These are phyloP conservation scores for Xylariaceae sp. DNA, from an alignment of 2,329 filamentous ascomycete species.

Conservation along the genomic window DNA sequence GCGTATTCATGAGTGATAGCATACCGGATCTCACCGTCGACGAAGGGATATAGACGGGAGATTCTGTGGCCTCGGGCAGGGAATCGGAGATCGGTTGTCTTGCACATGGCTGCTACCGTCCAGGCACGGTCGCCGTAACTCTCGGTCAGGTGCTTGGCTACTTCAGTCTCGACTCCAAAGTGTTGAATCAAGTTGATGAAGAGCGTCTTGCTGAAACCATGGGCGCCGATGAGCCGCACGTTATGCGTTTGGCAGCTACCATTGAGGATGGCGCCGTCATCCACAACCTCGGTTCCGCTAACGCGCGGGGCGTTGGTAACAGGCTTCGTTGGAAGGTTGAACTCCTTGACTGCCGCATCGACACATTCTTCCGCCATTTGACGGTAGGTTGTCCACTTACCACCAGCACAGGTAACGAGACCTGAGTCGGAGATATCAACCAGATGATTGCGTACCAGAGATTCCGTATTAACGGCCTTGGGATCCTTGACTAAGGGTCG, in stretches of 20 bases:
- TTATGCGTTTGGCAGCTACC: slow-evolving; percentile 79
- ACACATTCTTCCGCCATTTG: slow-evolving; percentile 91
- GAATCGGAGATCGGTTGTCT: slow-evolving; percentile 71
- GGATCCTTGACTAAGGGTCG: slow-evolving; percentile 81
- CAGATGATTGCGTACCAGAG: slow-evolving; percentile 80
- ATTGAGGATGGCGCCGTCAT: slow-evolving; percentile 59
- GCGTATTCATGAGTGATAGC: slow-evolving; percentile 86
- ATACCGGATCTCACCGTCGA: slow-evolving; percentile 88
- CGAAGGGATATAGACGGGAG: slow-evolving; percentile 75
- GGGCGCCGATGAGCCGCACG: slow-evolving; percentile 74
- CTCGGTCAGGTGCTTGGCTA: slow-evolving; percentile 80
- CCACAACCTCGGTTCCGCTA: slow-evolving; percentile 61
- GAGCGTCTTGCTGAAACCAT: slow-evolving; percentile 80
- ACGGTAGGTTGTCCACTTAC: slow-evolving; percentile 90
- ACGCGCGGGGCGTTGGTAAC: slow-evolving; percentile 58
- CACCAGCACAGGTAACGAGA: slow-evolving; percentile 77
- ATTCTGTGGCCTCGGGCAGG: slow-evolving; percentile 78
- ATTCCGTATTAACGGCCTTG: slow-evolving; percentile 78
- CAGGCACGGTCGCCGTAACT: slow-evolving; percentile 91
- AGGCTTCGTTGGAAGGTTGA: slow-evolving; percentile 54
- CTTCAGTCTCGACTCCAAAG: slow-evolving; percentile 85
- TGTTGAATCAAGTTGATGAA: slow-evolving; percentile 96
- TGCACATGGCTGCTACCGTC: slow-evolving; percentile 77
- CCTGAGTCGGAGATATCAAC: slow-evolving; percentile 75
- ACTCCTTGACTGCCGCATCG: slow-evolving; percentile 68